Evolutionary conservation across 371 early-diverging fungal species (phyloP).

Genomic region (Conidiobolus coronatus): DNA sequence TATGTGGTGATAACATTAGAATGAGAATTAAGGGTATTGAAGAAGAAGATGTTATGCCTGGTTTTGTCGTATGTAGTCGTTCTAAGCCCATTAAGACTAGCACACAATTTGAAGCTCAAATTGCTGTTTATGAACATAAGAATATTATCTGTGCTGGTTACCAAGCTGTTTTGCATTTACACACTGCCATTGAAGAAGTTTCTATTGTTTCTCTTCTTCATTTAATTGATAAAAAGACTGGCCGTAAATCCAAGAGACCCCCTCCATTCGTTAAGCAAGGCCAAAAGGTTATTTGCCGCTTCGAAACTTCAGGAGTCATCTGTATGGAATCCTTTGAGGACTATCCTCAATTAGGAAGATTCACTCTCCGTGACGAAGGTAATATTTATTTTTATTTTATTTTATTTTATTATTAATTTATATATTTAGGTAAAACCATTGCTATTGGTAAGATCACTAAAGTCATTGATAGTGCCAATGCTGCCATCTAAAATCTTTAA

Average conservation of each 20-base stretch:
- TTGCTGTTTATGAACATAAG: slow-evolving; percentile 78
- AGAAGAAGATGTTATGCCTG: slow-evolving; percentile 65
- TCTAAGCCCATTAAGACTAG: slow-evolving; percentile 56
- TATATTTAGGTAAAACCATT: slow-evolving; percentile 48
- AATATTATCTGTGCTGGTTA: slow-evolving; percentile 90
- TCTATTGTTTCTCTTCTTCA: slow-evolving; percentile 55
- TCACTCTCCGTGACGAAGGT: slow-evolving; percentile 91
- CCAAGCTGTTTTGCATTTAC: slow-evolving; percentile 76
- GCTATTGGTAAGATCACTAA: slow-evolving; percentile 86
- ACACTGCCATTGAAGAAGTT: slow-evolving; percentile 73
- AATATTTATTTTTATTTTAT: slow-evolving; percentile 2
- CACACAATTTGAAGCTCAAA: slow-evolving; percentile 59
- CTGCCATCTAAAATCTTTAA: background rate
- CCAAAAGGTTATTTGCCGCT: slow-evolving; percentile 55
- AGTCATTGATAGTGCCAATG: slow-evolving; percentile 18
- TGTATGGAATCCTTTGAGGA: slow-evolving; percentile 82
- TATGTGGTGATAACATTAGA: slow-evolving; percentile 83
- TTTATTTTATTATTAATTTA: background rate
- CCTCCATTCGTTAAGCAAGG: slow-evolving; percentile 87
- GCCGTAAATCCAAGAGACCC: slow-evolving; percentile 60
- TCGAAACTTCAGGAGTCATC: slow-evolving; percentile 45
- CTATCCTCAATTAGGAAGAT: slow-evolving; percentile 80
- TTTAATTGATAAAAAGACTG: slow-evolving; percentile 69
- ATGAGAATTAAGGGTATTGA: slow-evolving; percentile 76
- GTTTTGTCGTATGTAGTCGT: slow-evolving; percentile 64